These are phyloP conservation scores for Coniochaeta sp. DNA, from an alignment of 2,329 filamentous ascomycete genomes.

Conservation along the genomic window DNA sequence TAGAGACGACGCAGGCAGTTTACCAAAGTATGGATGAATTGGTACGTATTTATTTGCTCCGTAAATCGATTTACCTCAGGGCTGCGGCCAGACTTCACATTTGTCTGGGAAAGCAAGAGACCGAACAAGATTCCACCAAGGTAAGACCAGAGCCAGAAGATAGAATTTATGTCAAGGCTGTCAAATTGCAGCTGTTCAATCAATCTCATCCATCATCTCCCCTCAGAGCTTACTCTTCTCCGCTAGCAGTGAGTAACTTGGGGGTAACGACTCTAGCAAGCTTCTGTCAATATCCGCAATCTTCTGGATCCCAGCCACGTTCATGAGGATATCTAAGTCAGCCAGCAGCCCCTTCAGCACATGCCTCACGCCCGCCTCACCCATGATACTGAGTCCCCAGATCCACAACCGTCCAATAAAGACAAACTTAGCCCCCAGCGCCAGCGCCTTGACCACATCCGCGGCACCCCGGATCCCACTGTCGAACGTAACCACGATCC, in stretches of 20 bases:
- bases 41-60: too few relatives aligned
- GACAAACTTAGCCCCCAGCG: slow-evolving; percentile 54
- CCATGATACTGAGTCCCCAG: slow-evolving; percentile 51
- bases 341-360: slow-evolving; percentile 54
- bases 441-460: slow-evolving; percentile 54
- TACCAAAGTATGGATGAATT: too few relatives aligned
- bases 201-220: neutral
- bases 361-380: slow-evolving; percentile 52
- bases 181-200: too few relatives aligned
- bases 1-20: too few relatives aligned
- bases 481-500: slow-evolving; percentile 46
- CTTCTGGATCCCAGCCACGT: slow-evolving; percentile 45
- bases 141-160: too few relatives aligned
- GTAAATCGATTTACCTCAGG: too few relatives aligned
- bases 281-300: slow-evolving; percentile 42
- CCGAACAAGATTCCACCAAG: too few relatives aligned
- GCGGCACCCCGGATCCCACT: slow-evolving; percentile 48
- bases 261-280: slow-evolving; percentile 32
- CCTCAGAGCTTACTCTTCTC: slow-evolving; percentile 9
- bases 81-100: too few relatives aligned
- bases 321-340: slow-evolving; percentile 56
- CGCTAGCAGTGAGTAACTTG: slow-evolving; percentile 12
- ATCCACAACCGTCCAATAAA: slow-evolving; percentile 55
- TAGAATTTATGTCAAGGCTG: too few relatives aligned
- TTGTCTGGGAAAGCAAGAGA: too few relatives aligned